These are phyloP conservation scores for Amphibolis antarctica DNA, from an alignment of 106 monocot genomes.

Conservation along the genomic window DNA sequence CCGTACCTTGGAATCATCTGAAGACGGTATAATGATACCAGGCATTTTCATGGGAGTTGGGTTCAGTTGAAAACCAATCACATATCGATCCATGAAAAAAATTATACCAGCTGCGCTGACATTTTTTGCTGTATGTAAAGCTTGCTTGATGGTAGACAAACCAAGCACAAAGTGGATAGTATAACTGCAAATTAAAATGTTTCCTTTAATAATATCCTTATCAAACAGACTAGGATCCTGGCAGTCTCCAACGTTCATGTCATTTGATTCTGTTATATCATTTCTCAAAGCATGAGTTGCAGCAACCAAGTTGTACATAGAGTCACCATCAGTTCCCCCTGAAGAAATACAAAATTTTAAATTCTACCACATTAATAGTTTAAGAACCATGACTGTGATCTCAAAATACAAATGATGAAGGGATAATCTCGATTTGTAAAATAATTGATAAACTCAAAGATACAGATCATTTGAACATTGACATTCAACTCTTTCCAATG, in stretches of 20 bases:
- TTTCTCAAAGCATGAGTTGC: conserved; percentile 64
- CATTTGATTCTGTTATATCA: conserved; percentile 15
- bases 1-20: conserved; percentile 76
- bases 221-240: conserved; percentile 71
- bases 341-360: conserved; percentile 5
- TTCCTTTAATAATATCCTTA: conserved; percentile 49
- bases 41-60: conserved; percentile 87
- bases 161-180: conserved; percentile 86
- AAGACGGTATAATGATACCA: conserved; percentile 80
- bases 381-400: neutral
- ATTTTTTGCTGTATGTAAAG: conserved; percentile 76
- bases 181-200: conserved; percentile 76
- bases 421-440: too few relatives aligned
- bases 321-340: conserved; percentile 73
- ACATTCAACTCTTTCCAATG: neutral
- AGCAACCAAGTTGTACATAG: conserved; percentile 64
- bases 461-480: neutral
- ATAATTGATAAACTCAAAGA: too few relatives aligned
- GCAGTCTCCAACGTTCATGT: conserved; percentile 80
- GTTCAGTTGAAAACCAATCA: conserved; percentile 82
- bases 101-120: conserved; percentile 76
- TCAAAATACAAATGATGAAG: neutral
- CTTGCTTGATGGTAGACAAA: conserved; percentile 73
- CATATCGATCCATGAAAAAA: conserved; percentile 89
- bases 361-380: neutral